These are phyloP conservation scores for Sarocladium brachiariae DNA, from an alignment of 2,329 filamentous ascomycete genomes.

Conservation along the genomic window DNA sequence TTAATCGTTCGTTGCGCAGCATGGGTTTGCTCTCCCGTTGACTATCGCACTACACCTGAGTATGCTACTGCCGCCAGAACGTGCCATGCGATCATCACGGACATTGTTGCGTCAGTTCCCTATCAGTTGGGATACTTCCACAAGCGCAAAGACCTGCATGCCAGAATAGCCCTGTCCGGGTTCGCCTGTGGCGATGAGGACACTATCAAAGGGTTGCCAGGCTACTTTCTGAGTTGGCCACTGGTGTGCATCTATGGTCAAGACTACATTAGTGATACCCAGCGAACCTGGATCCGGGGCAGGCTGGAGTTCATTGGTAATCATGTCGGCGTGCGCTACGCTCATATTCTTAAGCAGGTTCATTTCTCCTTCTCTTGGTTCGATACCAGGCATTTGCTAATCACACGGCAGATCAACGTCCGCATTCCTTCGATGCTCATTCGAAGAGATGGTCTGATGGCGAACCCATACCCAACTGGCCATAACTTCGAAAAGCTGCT, in stretches of 20 bases:
- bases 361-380: slow-evolving; percentile 10
- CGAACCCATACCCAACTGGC: slow-evolving; percentile 33
- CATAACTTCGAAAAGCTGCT: slow-evolving; percentile 39
- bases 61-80: slow-evolving; percentile 48
- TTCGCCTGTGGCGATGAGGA: slow-evolving; percentile 46
- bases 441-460: slow-evolving; percentile 43
- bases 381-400: slow-evolving; percentile 9
- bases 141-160: slow-evolving; percentile 33
- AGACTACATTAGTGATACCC: slow-evolving; percentile 53
- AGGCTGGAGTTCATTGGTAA: slow-evolving; percentile 48
- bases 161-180: slow-evolving; percentile 32
- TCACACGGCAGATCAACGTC: slow-evolving; percentile 39
- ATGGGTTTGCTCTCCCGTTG: slow-evolving; percentile 52
- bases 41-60: slow-evolving; percentile 56
- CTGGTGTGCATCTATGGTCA: slow-evolving; percentile 46
- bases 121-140: slow-evolving; percentile 55
- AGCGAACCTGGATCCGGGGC: slow-evolving; percentile 48
- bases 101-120: slow-evolving; percentile 55
- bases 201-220: slow-evolving; percentile 44
- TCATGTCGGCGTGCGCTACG: slow-evolving; percentile 51
- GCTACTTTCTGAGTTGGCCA: slow-evolving; percentile 55
- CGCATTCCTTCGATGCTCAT: slow-evolving; percentile 59
- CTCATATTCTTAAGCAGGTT: slow-evolving; percentile 48
- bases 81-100: slow-evolving; percentile 46
- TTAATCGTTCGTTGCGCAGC: slow-evolving; percentile 52